phyloP scores from a whole-genome alignment of 192 early-diverging fungal genomes.

The Hyaloraphidium curvatum region DNA sequence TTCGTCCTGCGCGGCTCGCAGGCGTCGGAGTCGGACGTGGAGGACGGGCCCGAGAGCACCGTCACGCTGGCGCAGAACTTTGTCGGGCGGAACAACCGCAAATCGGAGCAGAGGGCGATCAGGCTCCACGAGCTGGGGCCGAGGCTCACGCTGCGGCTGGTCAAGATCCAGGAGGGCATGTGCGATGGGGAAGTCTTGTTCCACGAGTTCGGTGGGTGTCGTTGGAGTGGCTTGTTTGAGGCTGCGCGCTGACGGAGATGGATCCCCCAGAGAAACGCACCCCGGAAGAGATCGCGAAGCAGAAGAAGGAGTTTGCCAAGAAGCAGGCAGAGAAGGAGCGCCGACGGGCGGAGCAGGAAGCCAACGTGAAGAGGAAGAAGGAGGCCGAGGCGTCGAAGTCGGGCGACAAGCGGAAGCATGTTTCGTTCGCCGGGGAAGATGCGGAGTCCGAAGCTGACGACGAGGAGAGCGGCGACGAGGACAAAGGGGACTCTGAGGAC shows the following conservation, averaged over 20 bases:
- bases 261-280: constrained; percentile 40
- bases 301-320: constrained; percentile 33
- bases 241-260: neutral
- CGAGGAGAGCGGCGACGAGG: neutral
- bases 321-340: constrained; percentile 40
- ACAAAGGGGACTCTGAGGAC: neutral
- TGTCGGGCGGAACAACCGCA: constrained; percentile 28
- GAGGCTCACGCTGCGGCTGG: constrained; percentile 59
- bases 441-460: neutral
- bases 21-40: constrained; percentile 76
- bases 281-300: constrained; percentile 45
- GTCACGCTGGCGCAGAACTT: constrained; percentile 71
- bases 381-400: constrained; percentile 34
- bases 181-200: constrained; percentile 85
- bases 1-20: constrained; percentile 43
- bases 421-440: neutral
- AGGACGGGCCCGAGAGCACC: constrained; percentile 72
- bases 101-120: constrained; percentile 66
- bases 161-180: constrained; percentile 78
- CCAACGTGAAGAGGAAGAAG: constrained; percentile 64
- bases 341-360: constrained; percentile 60
- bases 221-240: neutral
- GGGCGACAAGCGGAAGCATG: too few species aligned
- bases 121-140: constrained; percentile 78
- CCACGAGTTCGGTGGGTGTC: constrained; percentile 54